Evolutionary conservation across 164 flowering plant species (phyloP).

Genomic region (Echeveria elegans): DNA sequence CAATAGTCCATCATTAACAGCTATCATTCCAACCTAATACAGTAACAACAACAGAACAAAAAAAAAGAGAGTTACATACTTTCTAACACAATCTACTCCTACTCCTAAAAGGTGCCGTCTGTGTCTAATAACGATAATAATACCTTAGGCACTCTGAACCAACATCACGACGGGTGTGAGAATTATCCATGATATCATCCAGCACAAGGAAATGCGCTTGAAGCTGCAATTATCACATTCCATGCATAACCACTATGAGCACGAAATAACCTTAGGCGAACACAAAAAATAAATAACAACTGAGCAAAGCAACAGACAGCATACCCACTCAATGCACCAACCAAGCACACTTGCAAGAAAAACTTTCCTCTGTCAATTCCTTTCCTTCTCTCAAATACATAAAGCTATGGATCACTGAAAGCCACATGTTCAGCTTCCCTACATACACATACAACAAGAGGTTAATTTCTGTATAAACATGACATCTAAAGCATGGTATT

Average conservation of each 20-base stretch:
- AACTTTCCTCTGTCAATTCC: slow-evolving; percentile 53
- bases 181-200: slow-evolving; percentile 91
- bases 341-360: slow-evolving; percentile 73
- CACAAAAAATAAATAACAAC: not conserved
- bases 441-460: slow-evolving; percentile 10
- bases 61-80: too few relatives aligned
- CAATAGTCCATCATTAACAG: slow-evolving; percentile 71
- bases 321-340: slow-evolving; percentile 99
- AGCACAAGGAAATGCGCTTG: slow-evolving; percentile 95
- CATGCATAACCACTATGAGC: too few relatives aligned
- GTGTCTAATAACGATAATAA: too few relatives aligned
- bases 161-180: slow-evolving; percentile 86
- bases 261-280: too few relatives aligned
- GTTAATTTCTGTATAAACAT: too few relatives aligned
- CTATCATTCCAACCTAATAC: slow-evolving; percentile 90
- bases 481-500: too few relatives aligned
- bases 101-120: too few relatives aligned
- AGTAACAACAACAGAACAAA: too few relatives aligned
- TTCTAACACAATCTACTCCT: too few relatives aligned
- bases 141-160: slow-evolving; percentile 82
- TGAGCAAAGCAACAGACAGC: not conserved
- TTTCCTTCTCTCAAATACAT: slow-evolving; percentile 58
- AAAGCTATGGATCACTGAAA: slow-evolving; percentile 90
- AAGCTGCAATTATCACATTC: slow-evolving; percentile 64
- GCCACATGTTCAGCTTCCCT: slow-evolving; percentile 90